These are phyloP conservation scores for Amphicarpaea edgeworthii DNA, from an alignment of 306 rosid species.

Conservation along the genomic window DNA sequence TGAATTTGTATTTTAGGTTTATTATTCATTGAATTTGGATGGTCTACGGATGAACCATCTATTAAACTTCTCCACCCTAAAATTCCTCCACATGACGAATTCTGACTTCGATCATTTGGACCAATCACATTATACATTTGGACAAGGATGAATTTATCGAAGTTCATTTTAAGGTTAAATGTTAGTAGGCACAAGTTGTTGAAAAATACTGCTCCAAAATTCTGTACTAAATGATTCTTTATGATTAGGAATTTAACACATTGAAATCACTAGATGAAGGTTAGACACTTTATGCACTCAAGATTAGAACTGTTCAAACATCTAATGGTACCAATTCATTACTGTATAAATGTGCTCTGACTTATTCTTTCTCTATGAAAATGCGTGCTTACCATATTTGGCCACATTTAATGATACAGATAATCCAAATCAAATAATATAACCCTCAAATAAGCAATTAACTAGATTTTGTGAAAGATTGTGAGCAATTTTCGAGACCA, in stretches of 20 bases:
- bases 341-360: background rate
- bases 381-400: constrained; percentile 9
- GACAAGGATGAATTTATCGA: background rate
- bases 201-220: background rate
- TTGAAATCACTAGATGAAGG: background rate
- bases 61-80: too few species aligned
- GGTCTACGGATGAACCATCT: too few species aligned
- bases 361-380: background rate
- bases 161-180: constrained; percentile 2
- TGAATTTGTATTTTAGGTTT: too few species aligned
- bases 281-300: background rate
- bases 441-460: constrained; percentile 23
- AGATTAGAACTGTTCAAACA: background rate
- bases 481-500: background rate
- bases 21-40: too few species aligned
- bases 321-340: background rate
- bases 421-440: background rate
- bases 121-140: background rate
- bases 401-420: background rate
- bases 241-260: too few species aligned
- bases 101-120: too few species aligned
- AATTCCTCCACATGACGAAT: too few species aligned
- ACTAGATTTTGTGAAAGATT: constrained; percentile 11
- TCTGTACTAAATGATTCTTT: too few species aligned
- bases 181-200: background rate